A percentile compares a stretch with the other conserved stretches of the same genome.
These are phyloP conservation scores for Encephalitozoon hellem DNA, from an alignment of 371 early-diverging fungal species.

Conservation along the genomic window DNA sequence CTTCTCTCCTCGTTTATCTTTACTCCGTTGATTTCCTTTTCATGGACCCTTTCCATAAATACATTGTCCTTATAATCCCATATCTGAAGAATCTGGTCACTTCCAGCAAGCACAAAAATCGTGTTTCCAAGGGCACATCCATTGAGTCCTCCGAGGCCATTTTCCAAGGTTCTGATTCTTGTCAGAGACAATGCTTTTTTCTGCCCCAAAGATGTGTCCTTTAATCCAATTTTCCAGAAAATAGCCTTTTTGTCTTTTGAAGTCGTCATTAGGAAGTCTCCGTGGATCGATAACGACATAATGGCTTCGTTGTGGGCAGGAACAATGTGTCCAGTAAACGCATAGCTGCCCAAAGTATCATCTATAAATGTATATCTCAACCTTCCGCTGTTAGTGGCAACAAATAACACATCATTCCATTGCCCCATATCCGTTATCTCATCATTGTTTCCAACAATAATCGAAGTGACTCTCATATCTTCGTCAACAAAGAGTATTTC, in stretches of 20 bases:
- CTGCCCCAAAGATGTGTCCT: neutral
- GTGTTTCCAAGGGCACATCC: neutral
- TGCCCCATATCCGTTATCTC: slow-evolving; percentile 8
- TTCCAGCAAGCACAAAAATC: slow-evolving; percentile 28
- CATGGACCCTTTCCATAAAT: slow-evolving; percentile 15
- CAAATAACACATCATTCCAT: slow-evolving; percentile 14
- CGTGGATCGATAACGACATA: neutral
- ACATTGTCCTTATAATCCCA: slow-evolving; percentile 19
- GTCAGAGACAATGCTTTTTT: neutral
- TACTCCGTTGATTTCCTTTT: slow-evolving; percentile 31
- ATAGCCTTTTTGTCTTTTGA: slow-evolving; percentile 15
- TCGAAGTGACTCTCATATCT: neutral
- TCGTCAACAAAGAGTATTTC: neutral
- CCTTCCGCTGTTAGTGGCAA: slow-evolving; percentile 25
- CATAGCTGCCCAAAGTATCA: neutral
- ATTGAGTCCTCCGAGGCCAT: neutral
- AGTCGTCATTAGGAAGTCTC: slow-evolving; percentile 1
- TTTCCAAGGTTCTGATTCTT: neutral
- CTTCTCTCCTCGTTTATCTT: slow-evolving; percentile 9
- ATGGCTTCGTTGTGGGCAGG: slow-evolving; percentile 11
- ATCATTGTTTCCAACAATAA: slow-evolving; percentile 23
- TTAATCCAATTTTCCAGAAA: neutral
- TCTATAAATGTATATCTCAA: slow-evolving; percentile 14
- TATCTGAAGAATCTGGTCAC: slow-evolving; percentile 19
- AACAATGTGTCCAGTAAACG: neutral